Evolutionary conservation across 495 filamentous ascomycete genomes (phyloP).

Genomic region (Podospora appendiculata): DNA sequence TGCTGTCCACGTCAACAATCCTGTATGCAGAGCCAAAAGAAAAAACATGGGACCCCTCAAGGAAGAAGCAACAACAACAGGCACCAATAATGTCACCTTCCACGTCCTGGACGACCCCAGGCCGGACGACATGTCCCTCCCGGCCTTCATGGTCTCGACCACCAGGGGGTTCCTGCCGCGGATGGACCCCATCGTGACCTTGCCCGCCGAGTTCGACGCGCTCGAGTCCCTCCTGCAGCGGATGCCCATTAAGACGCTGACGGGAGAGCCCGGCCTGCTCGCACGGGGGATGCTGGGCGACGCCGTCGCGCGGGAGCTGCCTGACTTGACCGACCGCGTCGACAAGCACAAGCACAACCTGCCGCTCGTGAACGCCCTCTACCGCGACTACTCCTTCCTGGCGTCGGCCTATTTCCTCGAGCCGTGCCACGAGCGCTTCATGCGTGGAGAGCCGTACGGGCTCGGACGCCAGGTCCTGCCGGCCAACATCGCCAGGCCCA

Average conservation of each 20-base stretch:
- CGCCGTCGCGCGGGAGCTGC: constrained; percentile 54
- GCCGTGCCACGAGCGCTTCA: constrained; percentile 74
- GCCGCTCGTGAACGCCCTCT: constrained; percentile 70
- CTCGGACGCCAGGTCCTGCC: constrained; percentile 66
- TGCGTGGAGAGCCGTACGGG: constrained; percentile 63
- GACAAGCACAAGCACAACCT: constrained; percentile 64
- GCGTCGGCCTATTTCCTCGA: constrained; percentile 86
- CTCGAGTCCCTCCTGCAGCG: constrained; percentile 62
- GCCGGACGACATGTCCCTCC: constrained; percentile 43
- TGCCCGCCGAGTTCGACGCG: constrained; percentile 61
- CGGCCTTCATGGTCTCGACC: constrained; percentile 83
- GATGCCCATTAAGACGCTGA: constrained; percentile 64
- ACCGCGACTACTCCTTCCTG: constrained; percentile 84
- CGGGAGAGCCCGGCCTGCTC: constrained; percentile 68
- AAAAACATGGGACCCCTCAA: constrained; percentile 26
- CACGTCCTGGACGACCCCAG: constrained; percentile 31
- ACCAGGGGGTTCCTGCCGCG: constrained; percentile 72
- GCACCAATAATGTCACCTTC: constrained; percentile 19
- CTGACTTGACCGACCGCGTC: constrained; percentile 64
- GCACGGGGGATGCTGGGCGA: constrained; percentile 64
- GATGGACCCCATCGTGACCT: constrained; percentile 48
- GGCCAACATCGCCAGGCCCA: constrained; percentile 59
- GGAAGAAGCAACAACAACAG: constrained; percentile 11
- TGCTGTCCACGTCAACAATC: too few species aligned
- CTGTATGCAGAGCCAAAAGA: background rate